Evolutionary conservation across 495 filamentous ascomycete species (phyloP).

Genomic region (Neurospora discreta): DNA sequence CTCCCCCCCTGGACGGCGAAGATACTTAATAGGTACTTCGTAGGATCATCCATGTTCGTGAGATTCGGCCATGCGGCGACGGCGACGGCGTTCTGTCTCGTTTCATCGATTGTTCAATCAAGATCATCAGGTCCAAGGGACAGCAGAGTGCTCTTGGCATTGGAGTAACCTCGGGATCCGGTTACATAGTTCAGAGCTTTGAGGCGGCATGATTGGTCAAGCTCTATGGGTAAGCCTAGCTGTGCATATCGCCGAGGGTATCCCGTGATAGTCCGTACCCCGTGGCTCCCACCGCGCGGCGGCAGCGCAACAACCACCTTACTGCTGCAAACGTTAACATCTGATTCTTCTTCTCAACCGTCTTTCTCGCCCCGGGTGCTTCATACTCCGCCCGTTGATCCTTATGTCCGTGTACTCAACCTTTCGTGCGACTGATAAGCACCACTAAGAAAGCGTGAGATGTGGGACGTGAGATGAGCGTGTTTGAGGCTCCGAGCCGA

Average conservation of each 20-base stretch:
- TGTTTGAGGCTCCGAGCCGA: background rate
- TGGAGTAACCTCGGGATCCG: background rate
- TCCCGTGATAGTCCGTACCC: background rate
- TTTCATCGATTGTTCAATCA: background rate
- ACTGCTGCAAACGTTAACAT: background rate
- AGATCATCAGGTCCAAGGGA: background rate
- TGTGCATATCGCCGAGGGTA: background rate
- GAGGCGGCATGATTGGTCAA: background rate
- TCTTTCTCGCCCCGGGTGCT: background rate
- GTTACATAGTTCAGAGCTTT: background rate
- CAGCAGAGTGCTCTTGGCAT: background rate
- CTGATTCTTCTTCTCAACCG: background rate
- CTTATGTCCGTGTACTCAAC: background rate
- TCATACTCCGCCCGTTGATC: background rate
- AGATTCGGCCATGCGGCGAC: background rate
- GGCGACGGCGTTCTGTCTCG: background rate
- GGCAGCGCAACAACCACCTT: background rate
- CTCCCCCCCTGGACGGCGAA: background rate
- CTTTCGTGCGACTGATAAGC: background rate
- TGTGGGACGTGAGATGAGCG: background rate
- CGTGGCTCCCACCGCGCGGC: background rate
- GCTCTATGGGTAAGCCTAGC: background rate
- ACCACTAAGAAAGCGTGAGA: background rate
- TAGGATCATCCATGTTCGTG: background rate
- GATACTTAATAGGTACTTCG: background rate